A percentile compares a stretch with the other conserved stretches of the same genome.
These are phyloP conservation scores for Clathrospora elynae DNA, from an alignment of 2,329 filamentous ascomycete genomes.

Conservation along the genomic window DNA sequence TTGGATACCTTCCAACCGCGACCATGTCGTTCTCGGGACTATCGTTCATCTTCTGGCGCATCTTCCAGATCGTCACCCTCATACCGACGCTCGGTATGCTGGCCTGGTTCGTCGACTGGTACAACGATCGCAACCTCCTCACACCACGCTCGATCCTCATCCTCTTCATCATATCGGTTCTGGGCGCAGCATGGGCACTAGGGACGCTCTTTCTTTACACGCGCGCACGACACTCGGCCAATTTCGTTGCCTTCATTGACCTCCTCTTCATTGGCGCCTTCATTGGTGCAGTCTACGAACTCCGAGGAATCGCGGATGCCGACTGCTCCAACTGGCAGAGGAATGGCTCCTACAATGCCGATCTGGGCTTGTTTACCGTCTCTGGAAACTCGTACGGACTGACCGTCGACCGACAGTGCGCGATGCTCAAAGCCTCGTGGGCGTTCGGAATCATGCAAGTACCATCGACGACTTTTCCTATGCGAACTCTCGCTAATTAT, in stretches of 20 bases:
- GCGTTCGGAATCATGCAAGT: slow-evolving; percentile 85
- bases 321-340: slow-evolving; percentile 68
- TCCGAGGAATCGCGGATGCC: slow-evolving; percentile 62
- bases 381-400: slow-evolving; percentile 57
- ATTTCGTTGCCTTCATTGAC: slow-evolving; percentile 66
- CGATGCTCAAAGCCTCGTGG: slow-evolving; percentile 89
- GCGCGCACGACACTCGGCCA: slow-evolving; percentile 62
- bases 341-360: slow-evolving; percentile 58
- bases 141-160: slow-evolving; percentile 66
- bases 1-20: slow-evolving; percentile 14
- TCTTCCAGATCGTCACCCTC: slow-evolving; percentile 65
- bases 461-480: not conserved
- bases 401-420: slow-evolving; percentile 74
- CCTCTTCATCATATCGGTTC: slow-evolving; percentile 67
- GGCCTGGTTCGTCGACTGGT: slow-evolving; percentile 65
- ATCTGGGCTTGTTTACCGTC: slow-evolving; percentile 66
- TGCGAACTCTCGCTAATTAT: slow-evolving; percentile 28
- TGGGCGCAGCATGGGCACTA: slow-evolving; percentile 65
- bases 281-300: slow-evolving; percentile 64
- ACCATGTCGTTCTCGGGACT: slow-evolving; percentile 59
- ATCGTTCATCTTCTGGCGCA: slow-evolving; percentile 66
- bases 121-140: slow-evolving; percentile 60
- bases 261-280: slow-evolving; percentile 67
- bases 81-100: slow-evolving; percentile 67
- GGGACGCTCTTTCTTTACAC: slow-evolving; percentile 65